Conservation (phyloP, 257 asterid genomes). For the Nicotiana attenuata region DNA sequence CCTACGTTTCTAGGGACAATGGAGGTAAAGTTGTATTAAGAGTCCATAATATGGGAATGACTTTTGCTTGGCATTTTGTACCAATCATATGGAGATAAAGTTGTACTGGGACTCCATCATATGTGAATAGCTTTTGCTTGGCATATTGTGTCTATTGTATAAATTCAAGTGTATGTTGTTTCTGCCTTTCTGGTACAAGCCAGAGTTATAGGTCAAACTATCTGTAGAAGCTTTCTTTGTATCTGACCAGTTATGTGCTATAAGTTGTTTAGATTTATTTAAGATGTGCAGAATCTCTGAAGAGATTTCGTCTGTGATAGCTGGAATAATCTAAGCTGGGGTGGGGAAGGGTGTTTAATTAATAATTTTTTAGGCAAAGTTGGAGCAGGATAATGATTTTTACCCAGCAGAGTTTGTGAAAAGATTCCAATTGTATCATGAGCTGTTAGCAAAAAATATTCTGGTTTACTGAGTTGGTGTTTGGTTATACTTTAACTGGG, state of each 20-base stretch:
- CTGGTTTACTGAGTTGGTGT: neutral
- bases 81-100: neutral
- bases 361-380: neutral
- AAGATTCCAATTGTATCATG: neutral
- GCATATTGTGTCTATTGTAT: neutral
- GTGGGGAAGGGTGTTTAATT: neutral
- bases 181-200: neutral
- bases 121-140: neutral
- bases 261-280: neutral
- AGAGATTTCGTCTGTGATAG: neutral
- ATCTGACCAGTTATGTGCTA: conserved; percentile 1
- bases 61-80: neutral
- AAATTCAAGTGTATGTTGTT: neutral
- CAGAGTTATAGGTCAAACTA: neutral
- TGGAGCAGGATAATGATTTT: neutral
- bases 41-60: neutral
- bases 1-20: too few species aligned
- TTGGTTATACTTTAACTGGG: too few species aligned
- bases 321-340: conserved; percentile 3
- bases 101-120: neutral
- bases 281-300: neutral
- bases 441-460: neutral
- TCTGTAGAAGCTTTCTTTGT: neutral
- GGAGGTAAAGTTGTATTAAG: neutral
- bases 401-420: neutral